Conservation (phyloP, 805 yeast species). For the Kazachstania taianensis region DNA sequence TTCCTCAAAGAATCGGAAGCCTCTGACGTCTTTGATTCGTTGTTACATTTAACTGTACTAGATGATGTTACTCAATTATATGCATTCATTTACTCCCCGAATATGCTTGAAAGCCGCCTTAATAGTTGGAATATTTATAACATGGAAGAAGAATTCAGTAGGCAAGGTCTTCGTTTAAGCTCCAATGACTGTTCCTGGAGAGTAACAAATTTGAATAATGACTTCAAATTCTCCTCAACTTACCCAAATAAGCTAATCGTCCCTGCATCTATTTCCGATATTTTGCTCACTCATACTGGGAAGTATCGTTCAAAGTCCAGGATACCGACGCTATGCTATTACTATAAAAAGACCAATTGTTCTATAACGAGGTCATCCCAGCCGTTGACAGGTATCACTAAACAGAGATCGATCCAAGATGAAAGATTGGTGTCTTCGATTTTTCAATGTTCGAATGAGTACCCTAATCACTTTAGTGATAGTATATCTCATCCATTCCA, state of each 20-base stretch:
- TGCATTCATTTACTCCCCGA: slow-evolving; percentile 76
- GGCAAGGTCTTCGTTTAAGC: slow-evolving; percentile 52
- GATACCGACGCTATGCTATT: slow-evolving; percentile 74
- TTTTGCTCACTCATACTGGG: slow-evolving; percentile 71
- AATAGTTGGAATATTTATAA: slow-evolving; percentile 70
- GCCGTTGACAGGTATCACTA: slow-evolving; percentile 85
- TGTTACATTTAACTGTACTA: slow-evolving; percentile 55
- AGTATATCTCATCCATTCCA: neutral
- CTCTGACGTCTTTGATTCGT: slow-evolving; percentile 59
- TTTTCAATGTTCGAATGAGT: slow-evolving; percentile 45
- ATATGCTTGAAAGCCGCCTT: slow-evolving; percentile 42
- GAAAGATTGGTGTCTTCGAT: slow-evolving; percentile 71
- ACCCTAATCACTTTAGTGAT: too few relatives aligned
- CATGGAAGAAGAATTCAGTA: slow-evolving; percentile 49
- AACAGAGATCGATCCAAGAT: slow-evolving; percentile 82
- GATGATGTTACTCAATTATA: slow-evolving; percentile 49
- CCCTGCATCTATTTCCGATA: slow-evolving; percentile 73
- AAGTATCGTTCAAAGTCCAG: slow-evolving; percentile 79
- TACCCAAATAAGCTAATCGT: slow-evolving; percentile 64
- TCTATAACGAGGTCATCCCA: slow-evolving; percentile 85
- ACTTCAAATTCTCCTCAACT: slow-evolving; percentile 59
- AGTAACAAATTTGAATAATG: slow-evolving; percentile 48
- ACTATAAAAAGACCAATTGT: slow-evolving; percentile 57
- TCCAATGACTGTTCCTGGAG: slow-evolving; percentile 49
- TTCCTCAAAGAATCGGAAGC: slow-evolving; percentile 51